A percentile compares a stretch with the other conserved stretches of the same genome.
Evolutionary conservation across 345 rosid genomes (phyloP).

Genomic region (Citrus maxima): DNA sequence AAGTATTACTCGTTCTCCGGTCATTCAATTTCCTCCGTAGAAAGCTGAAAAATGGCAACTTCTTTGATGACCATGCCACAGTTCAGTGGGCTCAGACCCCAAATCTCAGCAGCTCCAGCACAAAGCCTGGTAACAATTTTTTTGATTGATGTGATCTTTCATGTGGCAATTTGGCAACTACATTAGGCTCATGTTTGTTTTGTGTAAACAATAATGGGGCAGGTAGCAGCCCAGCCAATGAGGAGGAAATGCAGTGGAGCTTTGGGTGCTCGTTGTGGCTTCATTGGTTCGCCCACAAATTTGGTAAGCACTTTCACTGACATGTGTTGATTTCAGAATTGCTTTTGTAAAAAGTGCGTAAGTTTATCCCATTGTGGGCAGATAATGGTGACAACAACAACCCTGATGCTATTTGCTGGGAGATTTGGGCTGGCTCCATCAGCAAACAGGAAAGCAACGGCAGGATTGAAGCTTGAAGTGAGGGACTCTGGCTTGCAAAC

Average conservation of each 20-base stretch:
- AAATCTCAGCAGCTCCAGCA: constrained; percentile 46
- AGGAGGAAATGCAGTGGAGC: constrained; percentile 73
- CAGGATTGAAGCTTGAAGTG: constrained; percentile 82
- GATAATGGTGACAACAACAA: constrained; percentile 91
- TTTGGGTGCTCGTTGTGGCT: constrained; percentile 69
- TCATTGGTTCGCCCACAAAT: constrained; percentile 93
- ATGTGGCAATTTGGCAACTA: neutral
- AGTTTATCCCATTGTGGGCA: constrained; percentile 6
- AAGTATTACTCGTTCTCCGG: neutral
- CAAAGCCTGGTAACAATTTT: constrained; percentile 44
- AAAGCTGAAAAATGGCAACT: constrained; percentile 45
- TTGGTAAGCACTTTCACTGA: constrained; percentile 38
- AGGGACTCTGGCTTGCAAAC: constrained; percentile 91
- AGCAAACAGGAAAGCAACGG: constrained; percentile 92
- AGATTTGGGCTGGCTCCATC: constrained; percentile 97
- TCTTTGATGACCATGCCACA: constrained; percentile 58
- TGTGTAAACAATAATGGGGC: neutral
- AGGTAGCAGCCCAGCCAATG: constrained; percentile 54
- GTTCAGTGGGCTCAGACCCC: constrained; percentile 66
- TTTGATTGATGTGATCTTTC: neutral
- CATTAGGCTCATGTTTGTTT: neutral
- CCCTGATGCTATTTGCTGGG: constrained; percentile 87
- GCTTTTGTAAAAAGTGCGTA: neutral
- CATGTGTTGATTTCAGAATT: neutral
- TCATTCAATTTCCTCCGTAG: neutral